phyloP scores from a whole-genome alignment of 352 stramenopile genomes.

The Thalassiosira exigua region DNA sequence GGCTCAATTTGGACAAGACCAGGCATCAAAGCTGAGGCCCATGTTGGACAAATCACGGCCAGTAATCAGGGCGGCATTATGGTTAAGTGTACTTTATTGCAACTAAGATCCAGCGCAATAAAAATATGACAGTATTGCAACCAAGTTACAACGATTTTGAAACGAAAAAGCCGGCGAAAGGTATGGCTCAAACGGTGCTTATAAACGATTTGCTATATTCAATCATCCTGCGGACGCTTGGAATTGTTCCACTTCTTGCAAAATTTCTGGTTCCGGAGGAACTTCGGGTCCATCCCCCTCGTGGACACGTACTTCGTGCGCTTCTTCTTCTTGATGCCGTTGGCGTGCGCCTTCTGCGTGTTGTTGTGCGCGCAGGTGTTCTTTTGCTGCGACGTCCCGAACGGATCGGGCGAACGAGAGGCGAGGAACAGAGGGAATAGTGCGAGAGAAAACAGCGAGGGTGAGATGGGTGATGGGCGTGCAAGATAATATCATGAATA shows the following conservation, averaged over 20 bases:
- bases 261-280: conserved; percentile 97
- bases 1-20: too few relatives aligned
- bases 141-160: background rate
- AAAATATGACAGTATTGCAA: conserved; percentile 16
- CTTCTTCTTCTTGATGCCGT: conserved; percentile 98
- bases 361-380: conserved; percentile 98
- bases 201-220: conserved; percentile 15
- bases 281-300: conserved; percentile 96
- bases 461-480: too few relatives aligned
- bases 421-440: too few relatives aligned
- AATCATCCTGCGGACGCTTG: conserved; percentile 59
- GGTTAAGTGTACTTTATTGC: too few relatives aligned
- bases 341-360: conserved; percentile 96
- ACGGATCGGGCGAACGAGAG: conserved; percentile 9
- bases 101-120: too few relatives aligned
- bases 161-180: too few relatives aligned
- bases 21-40: too few relatives aligned
- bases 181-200: conserved; percentile 4
- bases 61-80: too few relatives aligned
- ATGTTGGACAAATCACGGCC: too few relatives aligned
- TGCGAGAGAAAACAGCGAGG: too few relatives aligned
- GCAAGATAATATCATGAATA: too few relatives aligned
- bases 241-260: conserved; percentile 96
- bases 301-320: conserved; percentile 94
- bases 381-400: conserved; percentile 87